Base-by-base conservation (phyloP, 257 asterid genomes). In the Buddleja alternifolia region DNA sequence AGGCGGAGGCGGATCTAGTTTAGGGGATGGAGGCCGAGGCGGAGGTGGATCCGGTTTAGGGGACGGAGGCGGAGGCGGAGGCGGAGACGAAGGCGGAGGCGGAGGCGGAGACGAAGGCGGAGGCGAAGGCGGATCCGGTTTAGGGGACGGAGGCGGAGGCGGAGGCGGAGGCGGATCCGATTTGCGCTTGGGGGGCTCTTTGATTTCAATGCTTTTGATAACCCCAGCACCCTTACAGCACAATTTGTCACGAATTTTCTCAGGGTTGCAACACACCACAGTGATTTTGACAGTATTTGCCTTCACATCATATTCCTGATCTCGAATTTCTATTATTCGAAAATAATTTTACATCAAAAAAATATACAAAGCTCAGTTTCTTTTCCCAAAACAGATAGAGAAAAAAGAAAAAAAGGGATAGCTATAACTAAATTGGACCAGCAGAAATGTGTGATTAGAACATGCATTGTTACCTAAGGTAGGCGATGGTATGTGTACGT, bases 231-330 rank as follows among this genome's bases (percentile, higher is more conserved):
- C 98, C 56, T 81, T 86, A 21, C 83, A 80, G 34, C 89, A 86
- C 15, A 93, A 56, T 64, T 90, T 88, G 68, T 93, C 97, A 1
- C 95, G 93, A 60, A 90, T 34, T 54, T 77, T 83, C 71, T 90
- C 96, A 0, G 97, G 97, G 63, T 72, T 69, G 71, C 98, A 90
- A 77, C 97, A 86, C 1, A 83, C 77, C 34, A 90, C 98, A 0
- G 78, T 75, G 74, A 93, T 85, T 2, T 63, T 88, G 52, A 93
- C 93, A 4, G 73, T 72, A 48, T 88, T 90, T 3, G 77, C 71
- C 71, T 90, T 86, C 73, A 88, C 96, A 63, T 86, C 85, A 39
- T 63, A 93, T 1, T 63, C 3, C 50, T 81, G 96, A 79, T 93
- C 88, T 71, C 80, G 63, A 19, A 93, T 84, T 84, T 93, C 98